Evolutionary conservation across 2,329 filamentous ascomycete species (phyloP).

Genomic region (Microcyclosporella mali): DNA sequence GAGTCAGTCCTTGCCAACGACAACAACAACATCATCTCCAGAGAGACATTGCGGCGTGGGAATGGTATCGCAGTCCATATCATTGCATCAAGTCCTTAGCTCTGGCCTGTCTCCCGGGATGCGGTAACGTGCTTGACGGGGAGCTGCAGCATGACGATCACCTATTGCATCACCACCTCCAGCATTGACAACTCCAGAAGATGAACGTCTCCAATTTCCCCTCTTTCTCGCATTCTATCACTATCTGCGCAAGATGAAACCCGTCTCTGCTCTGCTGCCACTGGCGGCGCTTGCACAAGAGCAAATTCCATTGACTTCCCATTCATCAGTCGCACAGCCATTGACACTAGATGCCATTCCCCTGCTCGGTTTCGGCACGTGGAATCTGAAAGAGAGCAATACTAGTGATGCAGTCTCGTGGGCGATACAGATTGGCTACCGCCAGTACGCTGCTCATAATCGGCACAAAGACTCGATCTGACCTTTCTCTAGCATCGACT

Average conservation of each 20-base stretch:
- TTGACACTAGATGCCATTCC: conserved; percentile 28
- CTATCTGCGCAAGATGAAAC: conserved; percentile 12
- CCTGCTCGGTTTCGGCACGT: conserved; percentile 35
- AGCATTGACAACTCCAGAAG: not conserved
- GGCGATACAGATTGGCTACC: conserved; percentile 46
- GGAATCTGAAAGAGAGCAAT: conserved; percentile 33
- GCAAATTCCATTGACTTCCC: conserved; percentile 23
- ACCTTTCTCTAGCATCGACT: conserved; percentile 39
- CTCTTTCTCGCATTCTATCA: not conserved
- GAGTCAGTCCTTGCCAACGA: no score
- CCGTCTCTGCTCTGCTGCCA: conserved; percentile 14
- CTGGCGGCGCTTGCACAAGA: conserved; percentile 18
- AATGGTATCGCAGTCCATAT: no score
- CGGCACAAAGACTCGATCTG: no score
- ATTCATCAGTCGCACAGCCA: conserved; percentile 9
- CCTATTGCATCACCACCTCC: conserved; percentile 1
- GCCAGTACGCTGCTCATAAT: conserved; percentile 21
- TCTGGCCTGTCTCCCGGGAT: no score
- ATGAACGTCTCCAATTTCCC: not conserved
- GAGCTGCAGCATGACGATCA: conserved; percentile 4
- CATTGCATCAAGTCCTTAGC: no score
- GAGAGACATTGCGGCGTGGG: no score
- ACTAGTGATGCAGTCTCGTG: conserved; percentile 33
- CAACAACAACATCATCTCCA: no score
- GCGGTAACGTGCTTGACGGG: not conserved